Conservation (phyloP, 805 yeast species). For the Metschnikowia orientalis region DNA sequence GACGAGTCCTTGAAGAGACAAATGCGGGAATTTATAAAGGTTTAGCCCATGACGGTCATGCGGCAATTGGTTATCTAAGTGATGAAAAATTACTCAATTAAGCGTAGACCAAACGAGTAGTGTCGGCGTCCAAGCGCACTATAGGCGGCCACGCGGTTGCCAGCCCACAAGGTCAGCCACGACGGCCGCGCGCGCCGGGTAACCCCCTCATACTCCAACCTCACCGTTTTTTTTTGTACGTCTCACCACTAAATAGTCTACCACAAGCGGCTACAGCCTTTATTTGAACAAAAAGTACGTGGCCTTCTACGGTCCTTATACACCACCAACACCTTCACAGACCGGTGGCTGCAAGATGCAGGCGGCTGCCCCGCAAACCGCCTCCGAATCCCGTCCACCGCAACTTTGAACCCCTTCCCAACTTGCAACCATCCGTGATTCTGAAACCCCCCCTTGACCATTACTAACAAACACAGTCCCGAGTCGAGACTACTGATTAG, state of each 20-base stretch:
- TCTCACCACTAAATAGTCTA: constrained; percentile 1
- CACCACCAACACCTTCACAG: neutral
- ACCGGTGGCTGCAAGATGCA: neutral
- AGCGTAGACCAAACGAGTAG: too few species aligned
- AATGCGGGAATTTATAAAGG: constrained; percentile 15
- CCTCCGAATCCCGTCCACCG: neutral
- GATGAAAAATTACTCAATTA: too few species aligned
- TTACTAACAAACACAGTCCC: constrained; percentile 1
- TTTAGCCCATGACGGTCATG: neutral
- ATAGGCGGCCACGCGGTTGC: too few species aligned
- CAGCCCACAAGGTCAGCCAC: too few species aligned
- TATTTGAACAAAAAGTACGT: constrained; percentile 4
- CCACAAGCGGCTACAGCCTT: constrained; percentile 9
- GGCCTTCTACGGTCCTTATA: too few species aligned
- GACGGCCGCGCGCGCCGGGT: constrained; percentile 10
- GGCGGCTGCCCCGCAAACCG: neutral
- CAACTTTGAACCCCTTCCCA: neutral
- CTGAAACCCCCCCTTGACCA: too few species aligned
- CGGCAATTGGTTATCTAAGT: too few species aligned
- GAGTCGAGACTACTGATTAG: constrained; percentile 39
- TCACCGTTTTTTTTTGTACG: constrained; percentile 10
- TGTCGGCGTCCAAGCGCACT: too few species aligned
- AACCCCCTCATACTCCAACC: constrained; percentile 13
- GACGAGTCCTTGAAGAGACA: constrained; percentile 16
- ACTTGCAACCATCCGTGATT: constrained; percentile 3